Conservation (phyloP, 306 rosid species). For the Dicorynia guianensis region DNA sequence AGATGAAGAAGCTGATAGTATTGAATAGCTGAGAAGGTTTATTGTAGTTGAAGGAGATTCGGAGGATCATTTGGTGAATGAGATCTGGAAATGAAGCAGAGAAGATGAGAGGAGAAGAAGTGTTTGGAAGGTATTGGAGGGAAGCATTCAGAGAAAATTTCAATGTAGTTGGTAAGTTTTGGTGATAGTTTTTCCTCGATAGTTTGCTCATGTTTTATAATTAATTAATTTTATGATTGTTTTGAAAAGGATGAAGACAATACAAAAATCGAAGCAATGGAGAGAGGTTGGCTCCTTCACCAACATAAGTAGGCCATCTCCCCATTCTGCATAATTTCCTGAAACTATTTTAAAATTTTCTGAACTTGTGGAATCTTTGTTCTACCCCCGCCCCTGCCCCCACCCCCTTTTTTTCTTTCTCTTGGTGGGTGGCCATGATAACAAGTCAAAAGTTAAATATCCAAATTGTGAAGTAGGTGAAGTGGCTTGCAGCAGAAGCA, state of each 20-base stretch:
- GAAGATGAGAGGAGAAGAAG: constrained; percentile 31
- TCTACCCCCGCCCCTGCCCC: too few relatives aligned
- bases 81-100: constrained; percentile 16
- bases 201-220: constrained; percentile 1
- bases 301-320: constrained; percentile 40
- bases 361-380: neutral
- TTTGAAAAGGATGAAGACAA: constrained; percentile 43
- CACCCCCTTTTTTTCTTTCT: constrained; percentile 27
- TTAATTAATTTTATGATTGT: constrained; percentile 39
- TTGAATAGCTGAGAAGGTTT: constrained; percentile 29
- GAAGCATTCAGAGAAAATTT: constrained; percentile 8
- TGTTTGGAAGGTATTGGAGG: too few relatives aligned
- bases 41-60: constrained; percentile 12
- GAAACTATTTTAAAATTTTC: neutral
- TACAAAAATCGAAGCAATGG: constrained; percentile 41
- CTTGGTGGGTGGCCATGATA: constrained; percentile 2
- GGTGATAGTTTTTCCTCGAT: constrained; percentile 7
- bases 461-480: too few relatives aligned
- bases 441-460: constrained; percentile 33
- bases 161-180: constrained; percentile 41
- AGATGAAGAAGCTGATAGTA: constrained; percentile 36
- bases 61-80: constrained; percentile 31
- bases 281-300: constrained; percentile 17
- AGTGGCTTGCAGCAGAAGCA: constrained; percentile 20
- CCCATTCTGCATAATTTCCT: constrained; percentile 20